These are phyloP conservation scores for Clavulina sp. DNA, from an alignment of 768 basidiomycete genomes.

Conservation along the genomic window DNA sequence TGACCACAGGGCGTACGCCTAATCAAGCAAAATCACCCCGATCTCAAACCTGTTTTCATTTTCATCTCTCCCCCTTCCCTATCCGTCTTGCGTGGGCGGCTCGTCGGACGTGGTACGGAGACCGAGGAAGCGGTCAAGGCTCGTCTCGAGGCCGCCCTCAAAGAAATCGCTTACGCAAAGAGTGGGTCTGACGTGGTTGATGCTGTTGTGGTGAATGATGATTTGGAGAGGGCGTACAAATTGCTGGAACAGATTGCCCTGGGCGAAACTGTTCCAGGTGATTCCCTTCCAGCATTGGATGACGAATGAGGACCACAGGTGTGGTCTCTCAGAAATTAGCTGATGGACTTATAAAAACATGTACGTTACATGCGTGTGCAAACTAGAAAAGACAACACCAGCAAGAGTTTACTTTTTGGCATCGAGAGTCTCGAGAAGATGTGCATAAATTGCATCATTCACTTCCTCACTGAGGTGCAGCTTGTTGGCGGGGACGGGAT, in stretches of 20 bases:
- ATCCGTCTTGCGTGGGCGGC: constrained; percentile 19
- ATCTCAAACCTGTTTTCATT: constrained; percentile 25
- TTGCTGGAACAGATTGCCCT: constrained; percentile 15
- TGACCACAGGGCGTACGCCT: constrained; percentile 24
- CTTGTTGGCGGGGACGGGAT: neutral
- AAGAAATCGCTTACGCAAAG: constrained; percentile 27
- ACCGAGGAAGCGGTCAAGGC: constrained; percentile 19
- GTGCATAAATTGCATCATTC: no score
- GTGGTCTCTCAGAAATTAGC: no score
- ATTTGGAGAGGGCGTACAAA: constrained; percentile 25
- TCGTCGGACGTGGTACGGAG: constrained; percentile 27
- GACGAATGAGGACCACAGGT: no score
- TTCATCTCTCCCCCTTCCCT: constrained; percentile 30
- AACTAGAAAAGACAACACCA: no score
- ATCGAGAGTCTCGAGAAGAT: no score
- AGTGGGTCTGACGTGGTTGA: constrained; percentile 14
- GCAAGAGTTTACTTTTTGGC: no score
- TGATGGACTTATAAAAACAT: no score
- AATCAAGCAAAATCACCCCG: constrained; percentile 24
- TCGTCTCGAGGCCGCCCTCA: constrained; percentile 23
- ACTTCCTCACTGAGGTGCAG: neutral
- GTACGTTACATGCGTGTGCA: no score
- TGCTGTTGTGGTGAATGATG: constrained; percentile 29
- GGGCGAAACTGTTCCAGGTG: no score
- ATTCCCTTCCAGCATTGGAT: no score